These are phyloP conservation scores for Esteya vermicola DNA, from an alignment of 2,329 filamentous ascomycete species.

Conservation along the genomic window DNA sequence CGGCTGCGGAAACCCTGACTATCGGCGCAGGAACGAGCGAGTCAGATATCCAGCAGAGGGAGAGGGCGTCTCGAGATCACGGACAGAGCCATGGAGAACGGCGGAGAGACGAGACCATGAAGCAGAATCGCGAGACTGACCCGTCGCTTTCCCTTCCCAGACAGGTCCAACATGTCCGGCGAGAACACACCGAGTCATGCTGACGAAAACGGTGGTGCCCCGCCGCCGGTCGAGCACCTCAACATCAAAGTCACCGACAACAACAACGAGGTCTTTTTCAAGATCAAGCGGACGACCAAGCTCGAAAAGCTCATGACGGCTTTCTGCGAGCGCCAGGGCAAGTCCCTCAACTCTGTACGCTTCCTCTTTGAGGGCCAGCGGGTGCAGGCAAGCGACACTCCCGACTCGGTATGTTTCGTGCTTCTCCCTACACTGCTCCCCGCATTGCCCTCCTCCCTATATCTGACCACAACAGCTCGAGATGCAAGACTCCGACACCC, in stretches of 20 bases:
- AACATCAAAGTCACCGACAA: slow-evolving; percentile 99
- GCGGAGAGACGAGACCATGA: too few relatives aligned
- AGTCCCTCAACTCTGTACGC: slow-evolving; percentile 67
- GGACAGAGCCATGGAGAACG: too few relatives aligned
- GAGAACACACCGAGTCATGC: slow-evolving; percentile 20
- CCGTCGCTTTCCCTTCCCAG: not conserved
- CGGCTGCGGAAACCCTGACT: too few relatives aligned
- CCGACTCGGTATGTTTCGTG: slow-evolving; percentile 54
- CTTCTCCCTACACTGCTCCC: not conserved
- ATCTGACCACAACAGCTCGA: slow-evolving; percentile 51
- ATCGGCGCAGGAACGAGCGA: too few relatives aligned
- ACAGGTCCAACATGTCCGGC: slow-evolving; percentile 25
- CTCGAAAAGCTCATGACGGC: slow-evolving; percentile 97
- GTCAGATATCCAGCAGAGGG: too few relatives aligned
- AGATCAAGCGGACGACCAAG: slow-evolving; percentile 94
- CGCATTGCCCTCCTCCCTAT: too few relatives aligned
- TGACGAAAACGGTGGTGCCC: slow-evolving; percentile 17
- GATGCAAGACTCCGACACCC: slow-evolving; percentile 89
- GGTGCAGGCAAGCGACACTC: slow-evolving; percentile 78
- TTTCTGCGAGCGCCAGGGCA: slow-evolving; percentile 93
- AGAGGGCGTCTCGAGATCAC: too few relatives aligned
- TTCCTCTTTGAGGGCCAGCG: slow-evolving; percentile 95
- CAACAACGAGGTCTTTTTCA: slow-evolving; percentile 99
- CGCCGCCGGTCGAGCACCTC: slow-evolving; percentile 52
- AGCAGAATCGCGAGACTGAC: too few relatives aligned